Evolutionary conservation across 2,329 filamentous ascomycete genomes (phyloP).

Genomic region (Ustilaginoidea virens): DNA sequence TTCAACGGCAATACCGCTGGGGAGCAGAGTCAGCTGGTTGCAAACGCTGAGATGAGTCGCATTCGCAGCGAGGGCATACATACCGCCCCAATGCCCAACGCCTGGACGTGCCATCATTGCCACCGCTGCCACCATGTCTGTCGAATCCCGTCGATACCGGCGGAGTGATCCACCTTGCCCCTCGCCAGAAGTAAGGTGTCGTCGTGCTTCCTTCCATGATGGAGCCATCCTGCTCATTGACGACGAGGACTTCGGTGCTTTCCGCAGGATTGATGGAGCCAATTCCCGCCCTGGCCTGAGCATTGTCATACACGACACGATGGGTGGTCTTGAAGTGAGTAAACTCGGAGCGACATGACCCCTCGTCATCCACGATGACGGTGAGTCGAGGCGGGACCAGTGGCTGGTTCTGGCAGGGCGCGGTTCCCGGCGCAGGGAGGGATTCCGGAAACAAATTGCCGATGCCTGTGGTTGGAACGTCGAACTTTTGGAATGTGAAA

Average conservation of each 20-base stretch:
- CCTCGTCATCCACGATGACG: constrained; percentile 27
- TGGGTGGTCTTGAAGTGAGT: constrained; percentile 79
- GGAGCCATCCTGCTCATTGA: constrained; percentile 41
- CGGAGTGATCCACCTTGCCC: constrained; percentile 67
- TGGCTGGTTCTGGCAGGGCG: constrained; percentile 9
- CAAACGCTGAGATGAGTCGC: no score
- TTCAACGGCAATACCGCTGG: constrained; percentile 47
- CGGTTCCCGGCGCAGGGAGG: constrained; percentile 29
- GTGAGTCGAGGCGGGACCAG: constrained; percentile 19
- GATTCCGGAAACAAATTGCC: constrained; percentile 41
- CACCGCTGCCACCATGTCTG: constrained; percentile 42
- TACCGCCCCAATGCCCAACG: constrained; percentile 65
- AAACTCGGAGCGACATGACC: constrained; percentile 38
- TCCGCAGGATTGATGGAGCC: constrained; percentile 31
- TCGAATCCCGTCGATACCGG: constrained; percentile 32
- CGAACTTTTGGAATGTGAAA: constrained; percentile 25
- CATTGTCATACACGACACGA: constrained; percentile 55
- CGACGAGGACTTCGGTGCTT: constrained; percentile 58
- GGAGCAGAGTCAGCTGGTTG: no score
- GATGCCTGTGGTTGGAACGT: constrained; percentile 23
- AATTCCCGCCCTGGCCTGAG: constrained; percentile 47
- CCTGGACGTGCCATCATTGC: constrained; percentile 68
- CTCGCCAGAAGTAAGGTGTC: constrained; percentile 66
- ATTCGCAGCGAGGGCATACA: no score
- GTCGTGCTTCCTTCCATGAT: constrained; percentile 80